Evolutionary conservation across 306 rosid genomes (phyloP).

Genomic region (Amphicarpaea edgeworthii): DNA sequence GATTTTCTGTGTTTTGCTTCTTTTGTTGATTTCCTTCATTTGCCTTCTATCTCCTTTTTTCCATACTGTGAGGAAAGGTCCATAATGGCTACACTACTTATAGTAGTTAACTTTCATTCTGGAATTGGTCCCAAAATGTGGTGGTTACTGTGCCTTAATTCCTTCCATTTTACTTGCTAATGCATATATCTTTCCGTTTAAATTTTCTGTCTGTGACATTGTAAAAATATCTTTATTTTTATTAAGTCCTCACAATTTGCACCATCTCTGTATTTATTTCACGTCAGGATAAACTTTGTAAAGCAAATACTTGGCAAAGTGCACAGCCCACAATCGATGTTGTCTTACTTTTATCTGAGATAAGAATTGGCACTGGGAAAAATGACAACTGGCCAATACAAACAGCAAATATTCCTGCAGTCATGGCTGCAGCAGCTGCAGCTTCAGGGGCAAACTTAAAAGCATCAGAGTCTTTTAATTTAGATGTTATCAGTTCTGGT

Average conservation of each 20-base stretch:
- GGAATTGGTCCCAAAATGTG: constrained; percentile 16
- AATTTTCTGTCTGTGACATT: constrained; percentile 6
- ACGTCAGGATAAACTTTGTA: constrained; percentile 89
- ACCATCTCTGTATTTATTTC: constrained; percentile 40
- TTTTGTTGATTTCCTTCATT: constrained; percentile 16
- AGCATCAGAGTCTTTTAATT: constrained; percentile 85
- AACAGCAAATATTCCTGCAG: constrained; percentile 94
- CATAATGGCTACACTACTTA: constrained; percentile 4
- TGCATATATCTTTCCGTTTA: constrained; percentile 25
- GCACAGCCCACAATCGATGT: constrained; percentile 92
- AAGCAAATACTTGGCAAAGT: constrained; percentile 95
- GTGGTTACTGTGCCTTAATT: constrained; percentile 25
- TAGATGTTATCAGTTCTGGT: constrained; percentile 97
- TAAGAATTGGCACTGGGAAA: constrained; percentile 91
- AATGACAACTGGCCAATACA: constrained; percentile 83
- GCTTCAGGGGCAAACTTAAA: constrained; percentile 94
- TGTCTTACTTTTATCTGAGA: constrained; percentile 92
- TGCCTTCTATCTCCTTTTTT: background rate
- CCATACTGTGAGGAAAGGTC: background rate
- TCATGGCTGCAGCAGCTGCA: constrained; percentile 97
- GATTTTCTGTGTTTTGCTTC: constrained; percentile 12
- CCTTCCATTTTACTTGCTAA: constrained; percentile 32
- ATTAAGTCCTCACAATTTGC: constrained; percentile 24
- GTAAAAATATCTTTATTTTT: constrained; percentile 16
- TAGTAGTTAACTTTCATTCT: constrained; percentile 23